Evolutionary conservation across 352 stramenopile genomes (phyloP).

Genomic region (Sclerospora graminicola): DNA sequence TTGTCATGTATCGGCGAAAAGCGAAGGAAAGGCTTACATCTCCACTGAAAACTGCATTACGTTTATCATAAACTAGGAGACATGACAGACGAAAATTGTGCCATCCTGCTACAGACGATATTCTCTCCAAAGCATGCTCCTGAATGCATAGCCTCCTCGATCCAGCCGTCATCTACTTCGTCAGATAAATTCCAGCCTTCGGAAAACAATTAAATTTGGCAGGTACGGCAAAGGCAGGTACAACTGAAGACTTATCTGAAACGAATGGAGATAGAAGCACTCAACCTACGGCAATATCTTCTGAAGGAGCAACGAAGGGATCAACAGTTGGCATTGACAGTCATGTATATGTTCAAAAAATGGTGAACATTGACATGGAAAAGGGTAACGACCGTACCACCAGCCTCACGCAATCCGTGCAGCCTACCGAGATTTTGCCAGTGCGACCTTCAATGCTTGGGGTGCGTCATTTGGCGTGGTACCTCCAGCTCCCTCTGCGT

Average conservation of each 20-base stretch:
- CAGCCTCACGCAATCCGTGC: not conserved
- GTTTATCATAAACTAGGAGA: no score
- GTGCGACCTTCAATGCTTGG: conserved; percentile 22
- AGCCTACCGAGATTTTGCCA: not conserved
- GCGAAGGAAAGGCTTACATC: not conserved
- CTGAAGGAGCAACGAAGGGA: not conserved
- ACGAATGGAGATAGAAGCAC: not conserved
- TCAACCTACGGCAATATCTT: not conserved
- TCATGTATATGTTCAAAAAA: conserved; percentile 16
- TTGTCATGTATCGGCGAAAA: not conserved
- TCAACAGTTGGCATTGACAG: conserved; percentile 17
- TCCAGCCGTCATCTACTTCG: not conserved
- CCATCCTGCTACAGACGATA: not conserved
- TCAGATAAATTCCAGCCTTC: not conserved
- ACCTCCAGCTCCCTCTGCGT: not conserved
- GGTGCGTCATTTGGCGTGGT: conserved; percentile 38
- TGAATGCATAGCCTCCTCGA: not conserved
- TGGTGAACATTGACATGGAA: conserved; percentile 11
- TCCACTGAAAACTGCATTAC: no score
- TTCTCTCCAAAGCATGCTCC: not conserved
- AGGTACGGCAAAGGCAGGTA: not conserved
- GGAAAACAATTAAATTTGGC: not conserved
- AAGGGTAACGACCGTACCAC: not conserved
- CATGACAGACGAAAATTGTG: not conserved
- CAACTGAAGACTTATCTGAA: not conserved